phyloP scores from a whole-genome alignment of 2,329 filamentous ascomycete genomes.

The Aspergillus viridinutans region DNA sequence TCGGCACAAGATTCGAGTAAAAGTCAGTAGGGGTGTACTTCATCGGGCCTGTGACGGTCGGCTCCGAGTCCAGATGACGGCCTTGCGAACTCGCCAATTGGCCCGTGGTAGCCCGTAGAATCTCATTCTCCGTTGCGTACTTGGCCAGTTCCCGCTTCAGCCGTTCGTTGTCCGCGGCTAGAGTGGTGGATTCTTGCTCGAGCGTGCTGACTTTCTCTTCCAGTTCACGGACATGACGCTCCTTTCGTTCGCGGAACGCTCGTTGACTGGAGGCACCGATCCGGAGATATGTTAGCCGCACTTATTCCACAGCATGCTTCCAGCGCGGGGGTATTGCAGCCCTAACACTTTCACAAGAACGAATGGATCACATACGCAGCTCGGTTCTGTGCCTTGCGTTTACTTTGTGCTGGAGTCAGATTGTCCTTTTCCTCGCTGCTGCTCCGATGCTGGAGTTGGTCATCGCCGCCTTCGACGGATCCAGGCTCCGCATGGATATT shows the following conservation, averaged over 20 bases:
- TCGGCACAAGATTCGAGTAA: conserved; percentile 59
- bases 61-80: conserved; percentile 37
- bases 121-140: conserved; percentile 85
- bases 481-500: conserved; percentile 20
- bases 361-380: conserved; percentile 57
- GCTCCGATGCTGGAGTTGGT: conserved; percentile 34
- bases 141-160: conserved; percentile 80
- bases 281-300: not conserved
- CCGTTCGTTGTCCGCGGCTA: conserved; percentile 79
- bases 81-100: conserved; percentile 25
- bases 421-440: conserved; percentile 54
- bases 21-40: conserved; percentile 69
- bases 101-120: conserved; percentile 72
- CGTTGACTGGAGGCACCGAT: conserved; percentile 66
- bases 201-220: conserved; percentile 78
- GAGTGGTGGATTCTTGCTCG: conserved; percentile 66
- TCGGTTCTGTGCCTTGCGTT: conserved; percentile 67
- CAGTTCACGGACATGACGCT: conserved; percentile 88
- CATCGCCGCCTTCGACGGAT: conserved; percentile 28
- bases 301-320: not conserved
- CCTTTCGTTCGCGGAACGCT: conserved; percentile 93
- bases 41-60: conserved; percentile 63
- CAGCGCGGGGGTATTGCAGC: not conserved
- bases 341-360: not conserved
- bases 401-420: conserved; percentile 52